Base-by-base conservation (phyloP, 495 filamentous ascomycete species). In the Talaromyces liani region DNA sequence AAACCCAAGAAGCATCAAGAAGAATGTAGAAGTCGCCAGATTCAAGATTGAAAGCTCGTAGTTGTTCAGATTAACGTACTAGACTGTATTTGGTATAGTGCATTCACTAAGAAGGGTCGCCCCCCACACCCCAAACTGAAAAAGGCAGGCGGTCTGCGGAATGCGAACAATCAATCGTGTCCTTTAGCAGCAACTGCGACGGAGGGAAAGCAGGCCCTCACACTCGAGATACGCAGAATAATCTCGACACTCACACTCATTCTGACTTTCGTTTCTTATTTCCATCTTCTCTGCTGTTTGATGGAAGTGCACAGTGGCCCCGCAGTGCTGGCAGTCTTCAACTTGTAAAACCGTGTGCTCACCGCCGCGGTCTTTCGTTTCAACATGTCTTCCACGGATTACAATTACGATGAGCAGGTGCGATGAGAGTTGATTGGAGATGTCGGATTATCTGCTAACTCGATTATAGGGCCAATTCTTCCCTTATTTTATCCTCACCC, bases 351-450 rank as follows among this genome's bases (percentile, higher is more conserved):
- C 45, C 27, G 34, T 6, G 39, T 54, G 41, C 45, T 51, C 29
- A 29, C 25, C 29, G 41, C 39, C 29, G 29, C 60, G 41, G 60
- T 41, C 25, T 8, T 54, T 39, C 14, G 45, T 31, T 12, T 49
- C 85, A 85, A 72, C 69, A 96, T 95, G 91, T 93, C 91, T 71
- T 65, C 64, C 12, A 91, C 91, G 67, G 94, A 98, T 75, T 98
- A 98, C 82, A 93, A 88, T 68, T 98, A 98, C 78, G 94, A 98
- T 84, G 91, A 96, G 71, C 84, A 92, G 87, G 89, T 90, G 68
- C 49, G 77, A 47, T 39, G 65, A 39, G 34, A 18, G 41, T 7
- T 34, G 10, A 6, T 41, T 39, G 12, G 31, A 20, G 2, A 36
- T 3, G 7, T 51, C 12, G 34, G 3, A 9, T 10, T 16, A 4